Percentiles rank a stretch among this genome's conserved stretches.
Evolutionary conservation across 129 eudicot genomes (phyloP).

Genomic region (Flaveria trinervia): DNA sequence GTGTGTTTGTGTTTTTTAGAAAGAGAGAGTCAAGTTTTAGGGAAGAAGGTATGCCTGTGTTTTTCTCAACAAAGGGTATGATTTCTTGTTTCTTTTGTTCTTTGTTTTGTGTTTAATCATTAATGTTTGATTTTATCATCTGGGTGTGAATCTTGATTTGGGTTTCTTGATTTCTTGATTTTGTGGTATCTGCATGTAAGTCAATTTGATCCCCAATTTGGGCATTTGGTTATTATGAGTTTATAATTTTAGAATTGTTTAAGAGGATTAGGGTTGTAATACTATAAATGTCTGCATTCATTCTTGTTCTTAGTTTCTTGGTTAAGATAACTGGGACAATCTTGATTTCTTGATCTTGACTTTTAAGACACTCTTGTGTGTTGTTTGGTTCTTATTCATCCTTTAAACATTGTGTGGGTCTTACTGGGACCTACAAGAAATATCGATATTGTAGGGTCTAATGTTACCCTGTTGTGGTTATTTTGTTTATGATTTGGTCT

Average conservation of each 20-base stretch:
- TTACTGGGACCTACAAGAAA: constrained; percentile 19
- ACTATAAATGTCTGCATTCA: neutral
- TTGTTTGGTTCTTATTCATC: constrained; percentile 16
- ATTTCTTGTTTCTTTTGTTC: constrained; percentile 2
- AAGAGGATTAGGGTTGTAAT: neutral
- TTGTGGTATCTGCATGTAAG: constrained; percentile 28
- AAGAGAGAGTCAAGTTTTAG: constrained; percentile 23
- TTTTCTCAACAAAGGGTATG: constrained; percentile 39
- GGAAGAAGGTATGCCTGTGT: constrained; percentile 43
- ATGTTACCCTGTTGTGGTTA: neutral
- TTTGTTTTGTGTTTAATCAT: neutral
- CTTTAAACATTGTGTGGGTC: constrained; percentile 27
- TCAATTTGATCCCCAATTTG: constrained; percentile 7
- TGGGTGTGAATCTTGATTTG: constrained; percentile 22
- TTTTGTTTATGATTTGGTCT: constrained; percentile 22
- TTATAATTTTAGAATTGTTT: neutral
- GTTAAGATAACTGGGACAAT: neutral
- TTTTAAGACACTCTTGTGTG: constrained; percentile 37
- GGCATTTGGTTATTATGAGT: neutral
- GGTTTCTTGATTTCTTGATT: constrained; percentile 3
- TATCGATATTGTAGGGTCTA: constrained; percentile 19
- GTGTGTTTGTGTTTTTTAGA: neutral
- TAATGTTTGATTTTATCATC: neutral
- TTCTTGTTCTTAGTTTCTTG: constrained; percentile 19
- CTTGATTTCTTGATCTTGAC: constrained; percentile 35